Base-by-base conservation (phyloP, 2,329 filamentous ascomycete species). In the Thielaviopsis ethacetica region DNA sequence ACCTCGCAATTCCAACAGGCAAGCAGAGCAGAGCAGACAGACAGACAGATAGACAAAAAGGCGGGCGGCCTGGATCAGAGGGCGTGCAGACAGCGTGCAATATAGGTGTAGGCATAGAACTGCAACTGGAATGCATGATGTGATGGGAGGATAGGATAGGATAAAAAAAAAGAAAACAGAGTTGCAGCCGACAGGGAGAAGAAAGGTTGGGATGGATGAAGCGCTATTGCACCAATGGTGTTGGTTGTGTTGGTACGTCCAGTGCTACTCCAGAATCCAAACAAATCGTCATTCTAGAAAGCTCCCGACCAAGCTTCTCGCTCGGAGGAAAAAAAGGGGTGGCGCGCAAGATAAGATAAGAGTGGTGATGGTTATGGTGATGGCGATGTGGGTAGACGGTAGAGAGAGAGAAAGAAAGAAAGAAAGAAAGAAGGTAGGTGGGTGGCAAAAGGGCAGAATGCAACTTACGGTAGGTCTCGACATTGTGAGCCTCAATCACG, bases 401-500 rank as follows among this genome's bases (percentile, higher is more conserved):
- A 34, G 12, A 34, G 6, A 12, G 6, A 5, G 12, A 34, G 6
- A 34, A 34, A 34, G 30, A 34, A 34, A 5, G 12, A 5, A 34
- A 34, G 6, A 34, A 34, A 34, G 30, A 34, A 34, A 34, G 30
- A 34, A 6, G 30, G 6, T 12, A 34, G 6, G 12, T n/a, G 12
- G 38, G 21, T 30, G 4, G 56, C 15, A 52, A 6, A 49, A 15
- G 6, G 19, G 15, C 13, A 6, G 47, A 24, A 6, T 5, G 15
- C 7, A 12, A 61, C 81, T 77, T 72, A 84, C 81, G 80, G 68
- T 75, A 88, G 21, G 85, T 90, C 71, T 88, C 83, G 65, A 89
- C 85, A 68, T 83, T 73, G 71, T 89, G 85, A 67, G 86, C 85
- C 76, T 90, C 86, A 62, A 78, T 76, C 66, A 90, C 85, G 66